phyloP scores from a whole-genome alignment of 306 rosid genomes.

The Ammopiptanthus mongolicus region DNA sequence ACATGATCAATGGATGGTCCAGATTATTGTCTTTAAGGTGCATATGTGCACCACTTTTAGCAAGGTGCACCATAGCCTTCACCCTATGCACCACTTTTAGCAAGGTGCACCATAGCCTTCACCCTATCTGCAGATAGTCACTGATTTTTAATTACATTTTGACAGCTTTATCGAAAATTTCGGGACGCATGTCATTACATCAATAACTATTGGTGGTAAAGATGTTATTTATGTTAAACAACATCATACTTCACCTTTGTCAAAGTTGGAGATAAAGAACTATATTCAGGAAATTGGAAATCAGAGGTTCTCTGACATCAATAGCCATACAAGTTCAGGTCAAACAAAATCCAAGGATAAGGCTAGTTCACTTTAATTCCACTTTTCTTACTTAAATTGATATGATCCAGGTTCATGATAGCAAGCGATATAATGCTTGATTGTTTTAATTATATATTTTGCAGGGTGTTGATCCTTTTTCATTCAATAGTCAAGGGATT shows the following conservation, averaged over 20 bases:
- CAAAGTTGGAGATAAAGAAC: constrained; percentile 71
- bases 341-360: constrained; percentile 67
- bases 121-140: background rate
- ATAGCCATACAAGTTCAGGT: constrained; percentile 49
- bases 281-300: constrained; percentile 70
- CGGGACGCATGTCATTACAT: constrained; percentile 81
- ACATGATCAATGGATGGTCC: no score
- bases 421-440: background rate
- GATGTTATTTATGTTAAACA: constrained; percentile 84
- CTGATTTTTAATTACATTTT: constrained; percentile 27
- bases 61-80: no score
- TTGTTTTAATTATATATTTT: constrained; percentile 15
- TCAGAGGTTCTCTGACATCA: constrained; percentile 65
- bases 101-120: no score
- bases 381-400: background rate
- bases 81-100: no score
- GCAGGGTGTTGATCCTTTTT: constrained; percentile 66
- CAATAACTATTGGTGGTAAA: constrained; percentile 87
- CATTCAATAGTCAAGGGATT: constrained; percentile 77
- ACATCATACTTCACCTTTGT: constrained; percentile 65
- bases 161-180: constrained; percentile 83
- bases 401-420: background rate
- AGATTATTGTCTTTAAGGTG: no score
- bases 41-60: no score
- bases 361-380: constrained; percentile 48